Conservation (phyloP, 768 basidiomycete genomes). For the Lyophyllum semitale region DNA sequence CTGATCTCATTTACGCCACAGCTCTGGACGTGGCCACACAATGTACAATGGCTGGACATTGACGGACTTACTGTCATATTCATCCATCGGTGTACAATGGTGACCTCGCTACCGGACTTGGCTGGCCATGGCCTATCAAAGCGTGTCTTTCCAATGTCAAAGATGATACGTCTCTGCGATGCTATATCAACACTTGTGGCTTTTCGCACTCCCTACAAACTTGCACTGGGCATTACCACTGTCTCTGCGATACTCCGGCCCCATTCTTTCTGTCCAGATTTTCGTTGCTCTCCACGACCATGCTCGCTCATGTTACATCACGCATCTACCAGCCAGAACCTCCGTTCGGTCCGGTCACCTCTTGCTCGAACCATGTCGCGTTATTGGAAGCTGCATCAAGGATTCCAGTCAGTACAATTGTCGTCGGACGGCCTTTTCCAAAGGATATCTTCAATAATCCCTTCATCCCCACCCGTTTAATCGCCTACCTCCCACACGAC, state of each 20-base stretch:
- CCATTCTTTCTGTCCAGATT: not conserved
- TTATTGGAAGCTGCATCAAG: not conserved
- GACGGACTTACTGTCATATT: not conserved
- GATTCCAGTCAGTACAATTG: not conserved
- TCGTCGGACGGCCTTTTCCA: not conserved
- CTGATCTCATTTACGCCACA: not conserved
- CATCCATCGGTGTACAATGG: not conserved
- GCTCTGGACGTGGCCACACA: not conserved
- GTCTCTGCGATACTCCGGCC: not conserved
- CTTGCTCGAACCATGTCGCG: not conserved
- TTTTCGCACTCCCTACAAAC: not conserved
- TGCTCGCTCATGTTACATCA: not conserved
- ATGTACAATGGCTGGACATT: not conserved
- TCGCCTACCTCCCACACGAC: conserved; percentile 1
- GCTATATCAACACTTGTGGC: not conserved
- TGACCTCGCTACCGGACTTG: not conserved
- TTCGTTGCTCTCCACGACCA: not conserved
- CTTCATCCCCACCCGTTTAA: conserved; percentile 2
- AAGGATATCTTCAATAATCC: conserved; percentile 4
- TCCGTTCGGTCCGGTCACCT: not conserved
- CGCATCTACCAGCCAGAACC: not conserved
- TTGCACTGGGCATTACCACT: not conserved
- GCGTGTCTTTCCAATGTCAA: not conserved
- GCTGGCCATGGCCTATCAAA: not conserved
- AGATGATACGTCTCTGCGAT: not conserved